Percentiles rank a stretch among this genome's conserved stretches.
These are phyloP conservation scores for Chloris gayana DNA, from an alignment of 176 grass and related monocot species.

Conservation along the genomic window DNA sequence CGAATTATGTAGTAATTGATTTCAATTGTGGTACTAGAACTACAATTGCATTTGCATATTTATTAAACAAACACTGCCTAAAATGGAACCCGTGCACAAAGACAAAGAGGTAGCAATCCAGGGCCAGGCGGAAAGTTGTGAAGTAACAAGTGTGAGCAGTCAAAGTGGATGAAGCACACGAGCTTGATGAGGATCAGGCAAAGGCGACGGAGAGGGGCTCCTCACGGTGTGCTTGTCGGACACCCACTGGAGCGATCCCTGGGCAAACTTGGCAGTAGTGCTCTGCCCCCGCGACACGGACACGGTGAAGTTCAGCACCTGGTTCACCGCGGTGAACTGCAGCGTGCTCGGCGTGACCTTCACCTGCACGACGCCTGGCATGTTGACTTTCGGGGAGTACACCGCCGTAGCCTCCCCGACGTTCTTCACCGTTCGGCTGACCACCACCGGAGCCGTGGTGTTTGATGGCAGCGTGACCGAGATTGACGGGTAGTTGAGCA, in stretches of 20 bases:
- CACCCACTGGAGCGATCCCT: conserved; percentile 50
- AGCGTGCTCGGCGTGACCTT: background rate
- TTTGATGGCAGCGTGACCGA: conserved; percentile 13
- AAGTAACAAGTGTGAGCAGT: background rate
- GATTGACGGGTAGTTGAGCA: conserved; percentile 65
- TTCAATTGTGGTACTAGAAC: too few species aligned
- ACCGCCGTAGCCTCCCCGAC: conserved; percentile 36
- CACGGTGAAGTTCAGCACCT: conserved; percentile 37
- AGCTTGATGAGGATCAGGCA: background rate
- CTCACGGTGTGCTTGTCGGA: conserved; percentile 40
- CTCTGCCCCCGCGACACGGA: background rate
- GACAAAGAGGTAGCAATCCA: too few species aligned
- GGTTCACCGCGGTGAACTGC: conserved; percentile 32
- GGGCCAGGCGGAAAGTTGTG: too few species aligned
- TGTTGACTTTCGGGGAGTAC: conserved; percentile 35
- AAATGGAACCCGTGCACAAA: too few species aligned
- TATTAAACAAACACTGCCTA: too few species aligned
- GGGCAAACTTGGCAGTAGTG: background rate
- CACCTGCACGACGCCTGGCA: background rate
- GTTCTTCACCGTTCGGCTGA: conserved; percentile 51
- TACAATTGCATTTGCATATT: too few species aligned
- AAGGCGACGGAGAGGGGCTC: conserved; percentile 46
- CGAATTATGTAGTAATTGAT: too few species aligned
- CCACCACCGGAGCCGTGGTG: background rate
- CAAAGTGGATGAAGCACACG: background rate